phyloP scores from a whole-genome alignment of 1,139 yeast genomes.

The Candida pseudoviswanathii region DNA sequence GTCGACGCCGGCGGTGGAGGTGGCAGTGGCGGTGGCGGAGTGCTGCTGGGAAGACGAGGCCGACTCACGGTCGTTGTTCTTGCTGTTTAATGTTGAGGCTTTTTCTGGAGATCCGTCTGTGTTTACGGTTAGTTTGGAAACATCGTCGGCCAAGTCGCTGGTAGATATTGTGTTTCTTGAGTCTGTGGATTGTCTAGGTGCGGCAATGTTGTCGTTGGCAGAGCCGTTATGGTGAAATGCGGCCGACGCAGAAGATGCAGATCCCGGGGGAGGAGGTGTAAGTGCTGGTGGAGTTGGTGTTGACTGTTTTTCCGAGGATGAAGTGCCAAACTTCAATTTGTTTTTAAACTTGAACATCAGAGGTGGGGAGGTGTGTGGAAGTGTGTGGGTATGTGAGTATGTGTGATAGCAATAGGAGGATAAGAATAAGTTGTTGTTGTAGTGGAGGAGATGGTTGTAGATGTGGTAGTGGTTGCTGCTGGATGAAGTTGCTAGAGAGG shows the following conservation, averaged over 20 bases:
- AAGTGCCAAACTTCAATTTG: conserved; percentile 45
- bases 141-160: conserved; percentile 26
- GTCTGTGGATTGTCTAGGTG: conserved; percentile 29
- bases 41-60: conserved; percentile 10
- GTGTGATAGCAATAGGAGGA: neutral
- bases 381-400: too few relatives aligned
- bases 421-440: too few relatives aligned
- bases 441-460: too few relatives aligned
- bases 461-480: neutral
- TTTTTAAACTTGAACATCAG: conserved; percentile 48
- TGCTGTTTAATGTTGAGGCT: conserved; percentile 3
- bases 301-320: conserved; percentile 23
- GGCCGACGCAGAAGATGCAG: conserved; percentile 13
- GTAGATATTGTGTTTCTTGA: conserved; percentile 30
- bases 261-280: conserved; percentile 11
- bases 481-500: neutral
- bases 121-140: conserved; percentile 30
- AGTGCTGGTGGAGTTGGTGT: conserved; percentile 7
- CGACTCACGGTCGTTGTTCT: conserved; percentile 7
- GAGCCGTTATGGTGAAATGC: conserved; percentile 3
- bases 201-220: conserved; percentile 6
- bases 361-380: too few relatives aligned
- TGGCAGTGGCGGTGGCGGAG: conserved; percentile 8
- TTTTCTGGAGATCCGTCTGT: conserved; percentile 10
- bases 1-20: conserved; percentile 7